These are phyloP conservation scores for Royoungia palumana DNA, from an alignment of 768 basidiomycete genomes.

Conservation along the genomic window DNA sequence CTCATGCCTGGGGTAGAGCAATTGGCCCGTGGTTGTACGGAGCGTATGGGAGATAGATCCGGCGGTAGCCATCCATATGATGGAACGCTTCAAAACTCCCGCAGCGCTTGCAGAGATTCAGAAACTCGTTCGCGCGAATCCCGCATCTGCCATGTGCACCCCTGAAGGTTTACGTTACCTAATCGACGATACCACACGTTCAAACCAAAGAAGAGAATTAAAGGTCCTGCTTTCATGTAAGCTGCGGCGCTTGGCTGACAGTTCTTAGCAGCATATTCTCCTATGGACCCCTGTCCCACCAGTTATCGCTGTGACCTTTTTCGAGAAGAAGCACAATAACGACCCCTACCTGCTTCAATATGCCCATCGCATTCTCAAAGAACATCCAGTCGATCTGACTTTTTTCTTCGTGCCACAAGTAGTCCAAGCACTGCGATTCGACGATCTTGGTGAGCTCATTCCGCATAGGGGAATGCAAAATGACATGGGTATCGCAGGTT, in stretches of 20 bases:
- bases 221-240: constrained; percentile 49
- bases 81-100: constrained; percentile 81
- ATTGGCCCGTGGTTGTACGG: constrained; percentile 67
- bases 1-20: constrained; percentile 35
- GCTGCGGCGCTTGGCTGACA: neutral
- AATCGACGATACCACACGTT: constrained; percentile 67
- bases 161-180: constrained; percentile 82
- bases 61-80: constrained; percentile 75
- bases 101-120: constrained; percentile 68
- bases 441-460: constrained; percentile 66
- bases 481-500: constrained; percentile 49
- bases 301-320: constrained; percentile 75
- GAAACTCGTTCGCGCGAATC: constrained; percentile 68
- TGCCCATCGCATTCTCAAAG: constrained; percentile 90
- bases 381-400: constrained; percentile 90
- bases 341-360: constrained; percentile 91
- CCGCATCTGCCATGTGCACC: constrained; percentile 63
- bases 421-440: constrained; percentile 91
- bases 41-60: constrained; percentile 83
- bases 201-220: constrained; percentile 58
- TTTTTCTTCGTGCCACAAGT: constrained; percentile 99
- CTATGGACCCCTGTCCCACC: constrained; percentile 90
- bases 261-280: constrained; percentile 65
- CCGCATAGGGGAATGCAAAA: neutral
- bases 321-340: constrained; percentile 79